These are phyloP conservation scores for Thalassia testudinum DNA, from an alignment of 116 monocot species.

Conservation along the genomic window DNA sequence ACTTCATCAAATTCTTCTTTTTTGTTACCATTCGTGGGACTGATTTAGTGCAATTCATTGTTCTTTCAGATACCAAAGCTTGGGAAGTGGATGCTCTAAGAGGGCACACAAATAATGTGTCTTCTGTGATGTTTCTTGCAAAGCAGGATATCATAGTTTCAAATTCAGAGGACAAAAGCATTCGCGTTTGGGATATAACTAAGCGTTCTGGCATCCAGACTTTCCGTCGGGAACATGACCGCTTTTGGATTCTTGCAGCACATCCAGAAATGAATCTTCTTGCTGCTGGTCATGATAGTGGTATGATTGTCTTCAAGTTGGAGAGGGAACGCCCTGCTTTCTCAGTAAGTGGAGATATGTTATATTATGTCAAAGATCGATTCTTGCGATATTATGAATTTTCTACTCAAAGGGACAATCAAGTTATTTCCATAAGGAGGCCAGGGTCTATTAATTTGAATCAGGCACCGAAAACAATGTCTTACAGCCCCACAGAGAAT, in stretches of 20 bases:
- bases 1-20: not conserved
- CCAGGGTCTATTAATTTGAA: conserved; percentile 79
- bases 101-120: conserved; percentile 96
- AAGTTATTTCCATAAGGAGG: conserved; percentile 50
- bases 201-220: conserved; percentile 84
- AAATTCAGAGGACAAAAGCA: conserved; percentile 95
- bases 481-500: conserved; percentile 88
- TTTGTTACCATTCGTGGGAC: not conserved
- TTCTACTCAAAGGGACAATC: conserved; percentile 66
- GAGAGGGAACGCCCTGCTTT: conserved; percentile 95
- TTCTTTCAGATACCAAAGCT: conserved; percentile 71
- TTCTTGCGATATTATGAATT: conserved; percentile 73
- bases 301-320: conserved; percentile 90
- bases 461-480: conserved; percentile 59
- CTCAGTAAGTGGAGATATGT: conserved; percentile 46
- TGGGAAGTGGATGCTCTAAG: conserved; percentile 96
- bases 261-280: conserved; percentile 95
- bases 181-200: conserved; percentile 94
- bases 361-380: conserved; percentile 75
- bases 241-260: conserved; percentile 93
- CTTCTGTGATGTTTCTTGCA: conserved; percentile 93
- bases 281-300: conserved; percentile 93
- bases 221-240: conserved; percentile 91
- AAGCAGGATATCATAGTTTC: conserved; percentile 96
- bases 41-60: not conserved